Percentiles rank a stretch among this genome's conserved stretches.
Evolutionary conservation across 305 asterid species (phyloP).

Genomic region (Stenogyne calaminthoides): DNA sequence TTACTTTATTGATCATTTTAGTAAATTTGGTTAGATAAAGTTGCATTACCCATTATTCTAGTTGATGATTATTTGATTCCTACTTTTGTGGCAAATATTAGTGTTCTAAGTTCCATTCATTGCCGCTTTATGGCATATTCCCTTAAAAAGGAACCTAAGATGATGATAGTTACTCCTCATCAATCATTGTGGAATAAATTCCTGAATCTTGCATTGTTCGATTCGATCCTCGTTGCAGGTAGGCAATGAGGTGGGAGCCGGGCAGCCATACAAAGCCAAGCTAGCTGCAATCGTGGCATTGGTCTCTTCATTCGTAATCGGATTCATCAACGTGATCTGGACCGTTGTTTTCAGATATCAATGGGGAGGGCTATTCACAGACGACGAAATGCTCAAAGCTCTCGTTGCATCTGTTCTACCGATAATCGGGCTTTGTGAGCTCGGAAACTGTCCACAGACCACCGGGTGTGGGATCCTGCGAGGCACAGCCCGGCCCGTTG

Average conservation of each 20-base stretch:
- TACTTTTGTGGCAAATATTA: not conserved
- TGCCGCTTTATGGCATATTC: not conserved
- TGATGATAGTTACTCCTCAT: not conserved
- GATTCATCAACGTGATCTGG: conserved; percentile 70
- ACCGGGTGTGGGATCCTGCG: conserved; percentile 91
- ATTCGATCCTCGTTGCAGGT: conserved; percentile 49
- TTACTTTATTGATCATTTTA: not conserved
- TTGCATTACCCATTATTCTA: not conserved
- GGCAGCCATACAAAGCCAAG: conserved; percentile 87
- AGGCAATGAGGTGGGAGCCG: conserved; percentile 88
- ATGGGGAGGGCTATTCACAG: conserved; percentile 79
- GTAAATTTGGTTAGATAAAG: not conserved
- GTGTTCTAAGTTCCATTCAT: not conserved
- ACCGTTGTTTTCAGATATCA: conserved; percentile 55
- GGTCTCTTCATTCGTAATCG: conserved; percentile 62
- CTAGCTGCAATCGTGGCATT: conserved; percentile 80
- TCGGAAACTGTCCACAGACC: conserved; percentile 92
- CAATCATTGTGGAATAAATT: conserved; percentile 16
- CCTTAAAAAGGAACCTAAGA: not conserved
- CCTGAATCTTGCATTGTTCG: not conserved
- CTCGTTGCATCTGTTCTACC: conserved; percentile 83
- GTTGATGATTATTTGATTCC: not conserved
- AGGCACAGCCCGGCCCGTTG: conserved; percentile 74
- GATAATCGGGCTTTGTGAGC: conserved; percentile 80
- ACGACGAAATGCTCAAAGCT: conserved; percentile 61